Evolutionary conservation across 106 monocot genomes (phyloP).

Genomic region (Narthecium ossifragum): DNA sequence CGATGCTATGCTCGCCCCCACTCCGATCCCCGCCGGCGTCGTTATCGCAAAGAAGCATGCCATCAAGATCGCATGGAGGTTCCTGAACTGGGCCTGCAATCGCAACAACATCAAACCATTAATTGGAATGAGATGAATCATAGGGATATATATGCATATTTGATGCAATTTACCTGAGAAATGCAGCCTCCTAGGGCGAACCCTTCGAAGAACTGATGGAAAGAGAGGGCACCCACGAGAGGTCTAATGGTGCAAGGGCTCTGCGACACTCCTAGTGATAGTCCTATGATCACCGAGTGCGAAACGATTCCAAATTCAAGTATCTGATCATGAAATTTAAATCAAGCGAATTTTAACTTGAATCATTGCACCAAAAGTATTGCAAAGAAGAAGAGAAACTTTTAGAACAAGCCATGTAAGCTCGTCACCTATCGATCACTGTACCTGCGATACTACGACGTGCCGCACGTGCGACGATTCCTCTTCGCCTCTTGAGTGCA

Average conservation of each 20-base stretch:
- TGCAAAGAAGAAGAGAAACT: too few relatives aligned
- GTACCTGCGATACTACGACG: slow-evolving; percentile 32
- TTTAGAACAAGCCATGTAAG: too few relatives aligned
- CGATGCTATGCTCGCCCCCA: slow-evolving; percentile 30
- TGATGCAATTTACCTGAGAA: slow-evolving; percentile 4
- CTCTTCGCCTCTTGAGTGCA: background rate
- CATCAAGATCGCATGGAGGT: slow-evolving; percentile 24
- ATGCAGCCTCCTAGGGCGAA: slow-evolving; percentile 96
- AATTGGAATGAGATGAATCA: too few relatives aligned
- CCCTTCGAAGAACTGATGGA: slow-evolving; percentile 99
- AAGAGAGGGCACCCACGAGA: slow-evolving; percentile 76
- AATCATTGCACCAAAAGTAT: too few relatives aligned
- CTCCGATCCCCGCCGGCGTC: slow-evolving; percentile 35
- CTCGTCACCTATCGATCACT: too few relatives aligned
- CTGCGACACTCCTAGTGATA: slow-evolving; percentile 81
- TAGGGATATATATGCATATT: too few relatives aligned
- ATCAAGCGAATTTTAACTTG: too few relatives aligned
- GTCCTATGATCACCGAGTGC: slow-evolving; percentile 92
- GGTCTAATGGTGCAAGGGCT: slow-evolving; percentile 91
- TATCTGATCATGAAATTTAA: slow-evolving; percentile 37
- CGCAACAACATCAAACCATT: background rate
- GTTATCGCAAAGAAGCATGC: slow-evolving; percentile 50
- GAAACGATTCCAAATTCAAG: slow-evolving; percentile 93
- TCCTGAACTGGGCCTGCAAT: slow-evolving; percentile 63
- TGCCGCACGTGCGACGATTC: slow-evolving; percentile 19